phyloP scores from a whole-genome alignment of 2,329 filamentous ascomycete species.

The Fusarium goolgardi region DNA sequence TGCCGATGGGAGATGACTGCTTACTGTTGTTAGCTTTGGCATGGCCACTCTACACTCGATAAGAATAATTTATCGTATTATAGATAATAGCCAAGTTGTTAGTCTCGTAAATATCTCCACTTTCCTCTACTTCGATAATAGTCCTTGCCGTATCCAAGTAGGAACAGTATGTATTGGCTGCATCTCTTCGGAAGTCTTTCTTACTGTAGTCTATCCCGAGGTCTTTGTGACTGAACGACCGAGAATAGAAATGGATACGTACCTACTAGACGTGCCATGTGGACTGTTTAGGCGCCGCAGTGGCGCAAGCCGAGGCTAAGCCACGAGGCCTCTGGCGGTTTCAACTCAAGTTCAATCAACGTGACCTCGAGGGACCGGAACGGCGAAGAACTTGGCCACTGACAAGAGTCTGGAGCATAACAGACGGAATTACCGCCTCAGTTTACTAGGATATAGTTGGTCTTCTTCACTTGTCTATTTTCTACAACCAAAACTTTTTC shows the following conservation, averaged over 20 bases:
- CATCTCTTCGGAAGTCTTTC: background rate
- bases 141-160: background rate
- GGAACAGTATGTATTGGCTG: background rate
- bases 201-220: background rate
- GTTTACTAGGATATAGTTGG: background rate
- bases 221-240: background rate
- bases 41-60: background rate
- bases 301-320: slow-evolving; percentile 29
- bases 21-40: background rate
- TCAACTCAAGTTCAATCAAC: slow-evolving; percentile 15
- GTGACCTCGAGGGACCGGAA: slow-evolving; percentile 1
- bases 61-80: slow-evolving; percentile 26
- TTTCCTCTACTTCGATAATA: slow-evolving; percentile 7
- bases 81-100: slow-evolving; percentile 3
- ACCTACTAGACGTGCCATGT: background rate
- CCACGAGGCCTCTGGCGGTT: slow-evolving; percentile 25
- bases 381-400: background rate
- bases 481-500: background rate
- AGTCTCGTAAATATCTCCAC: slow-evolving; percentile 27
- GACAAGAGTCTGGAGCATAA: background rate
- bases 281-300: slow-evolving; percentile 19
- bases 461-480: background rate
- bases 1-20: slow-evolving; percentile 8
- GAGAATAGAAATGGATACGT: slow-evolving; percentile 24
- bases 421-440: background rate